Evolutionary conservation across 2,329 filamentous ascomycete genomes (phyloP).

Genomic region (Madurella fahalii): DNA sequence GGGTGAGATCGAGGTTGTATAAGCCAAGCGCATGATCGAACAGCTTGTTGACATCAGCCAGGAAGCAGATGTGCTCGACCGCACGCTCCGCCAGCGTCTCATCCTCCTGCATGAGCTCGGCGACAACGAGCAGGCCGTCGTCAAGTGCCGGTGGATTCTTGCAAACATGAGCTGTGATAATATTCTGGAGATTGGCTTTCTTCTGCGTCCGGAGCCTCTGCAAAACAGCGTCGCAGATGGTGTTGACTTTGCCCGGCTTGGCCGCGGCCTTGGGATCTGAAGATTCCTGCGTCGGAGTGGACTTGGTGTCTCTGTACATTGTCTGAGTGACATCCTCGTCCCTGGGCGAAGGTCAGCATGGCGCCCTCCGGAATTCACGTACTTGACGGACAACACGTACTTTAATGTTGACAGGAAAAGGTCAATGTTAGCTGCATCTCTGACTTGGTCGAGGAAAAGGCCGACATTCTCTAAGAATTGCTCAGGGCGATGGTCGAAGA

Average conservation of each 20-base stretch:
- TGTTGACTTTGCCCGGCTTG: constrained; percentile 67
- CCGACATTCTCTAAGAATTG: constrained; percentile 76
- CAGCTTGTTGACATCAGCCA: constrained; percentile 86
- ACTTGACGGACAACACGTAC: constrained; percentile 42
- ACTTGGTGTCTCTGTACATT: constrained; percentile 85
- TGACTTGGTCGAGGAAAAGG: constrained; percentile 78
- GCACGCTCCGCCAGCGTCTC: constrained; percentile 76
- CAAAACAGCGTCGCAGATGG: constrained; percentile 81
- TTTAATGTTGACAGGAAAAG: constrained; percentile 83
- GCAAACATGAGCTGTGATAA: constrained; percentile 91
- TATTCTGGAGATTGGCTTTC: constrained; percentile 72
- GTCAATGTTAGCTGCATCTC: constrained; percentile 78
- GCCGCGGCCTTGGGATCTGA: neutral
- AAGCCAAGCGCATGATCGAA: constrained; percentile 88
- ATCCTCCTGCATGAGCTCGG: constrained; percentile 65
- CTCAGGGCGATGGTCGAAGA: constrained; percentile 86
- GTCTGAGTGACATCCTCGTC: constrained; percentile 91
- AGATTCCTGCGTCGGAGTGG: constrained; percentile 25
- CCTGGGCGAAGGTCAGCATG: constrained; percentile 36
- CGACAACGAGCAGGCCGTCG: constrained; percentile 75
- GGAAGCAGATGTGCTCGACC: constrained; percentile 95
- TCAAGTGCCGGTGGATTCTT: constrained; percentile 88
- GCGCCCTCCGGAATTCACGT: neutral
- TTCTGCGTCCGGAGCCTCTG: constrained; percentile 59
- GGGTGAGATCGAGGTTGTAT: constrained; percentile 84